These are phyloP conservation scores for Populus hybrid DNA, from an alignment of 441 rosid genomes.

Conservation along the genomic window DNA sequence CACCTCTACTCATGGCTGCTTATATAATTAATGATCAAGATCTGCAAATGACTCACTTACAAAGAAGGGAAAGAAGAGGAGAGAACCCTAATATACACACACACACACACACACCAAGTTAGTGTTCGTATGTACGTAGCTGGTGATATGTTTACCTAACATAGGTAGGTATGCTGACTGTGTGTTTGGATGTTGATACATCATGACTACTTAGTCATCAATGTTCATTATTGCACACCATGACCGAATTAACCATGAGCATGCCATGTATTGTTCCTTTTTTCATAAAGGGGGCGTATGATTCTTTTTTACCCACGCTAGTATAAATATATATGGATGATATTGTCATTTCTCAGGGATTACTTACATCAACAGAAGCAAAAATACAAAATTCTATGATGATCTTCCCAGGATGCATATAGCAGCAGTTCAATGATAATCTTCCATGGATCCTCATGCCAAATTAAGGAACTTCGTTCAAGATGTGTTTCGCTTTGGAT, in stretches of 20 bases:
- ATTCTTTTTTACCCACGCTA: neutral
- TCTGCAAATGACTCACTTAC: slow-evolving; percentile 11
- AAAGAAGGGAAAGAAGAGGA: slow-evolving; percentile 22
- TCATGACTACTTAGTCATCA: slow-evolving; percentile 3
- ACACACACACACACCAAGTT: slow-evolving; percentile 6
- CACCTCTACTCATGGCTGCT: slow-evolving; percentile 67
- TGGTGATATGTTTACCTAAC: neutral
- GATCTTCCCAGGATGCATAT: no score
- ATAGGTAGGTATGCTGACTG: neutral
- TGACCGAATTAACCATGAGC: neutral
- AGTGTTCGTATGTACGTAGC: neutral
- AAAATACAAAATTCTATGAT: no score
- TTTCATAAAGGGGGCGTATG: neutral
- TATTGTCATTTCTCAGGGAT: no score
- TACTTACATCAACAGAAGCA: no score
- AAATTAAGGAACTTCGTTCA: neutral
- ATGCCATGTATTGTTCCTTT: neutral
- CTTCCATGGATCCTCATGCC: neutral
- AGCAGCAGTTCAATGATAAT: no score
- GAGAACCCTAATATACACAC: slow-evolving; percentile 42
- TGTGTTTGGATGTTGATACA: neutral
- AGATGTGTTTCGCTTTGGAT: neutral
- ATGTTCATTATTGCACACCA: slow-evolving; percentile 1
- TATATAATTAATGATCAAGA: neutral
- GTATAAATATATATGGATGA: no score